Evolutionary conservation across 495 filamentous ascomycete species (phyloP), one percentile per base, ranked within the genome.

Genomic region (Opeltia flavorubescens): DNA sequence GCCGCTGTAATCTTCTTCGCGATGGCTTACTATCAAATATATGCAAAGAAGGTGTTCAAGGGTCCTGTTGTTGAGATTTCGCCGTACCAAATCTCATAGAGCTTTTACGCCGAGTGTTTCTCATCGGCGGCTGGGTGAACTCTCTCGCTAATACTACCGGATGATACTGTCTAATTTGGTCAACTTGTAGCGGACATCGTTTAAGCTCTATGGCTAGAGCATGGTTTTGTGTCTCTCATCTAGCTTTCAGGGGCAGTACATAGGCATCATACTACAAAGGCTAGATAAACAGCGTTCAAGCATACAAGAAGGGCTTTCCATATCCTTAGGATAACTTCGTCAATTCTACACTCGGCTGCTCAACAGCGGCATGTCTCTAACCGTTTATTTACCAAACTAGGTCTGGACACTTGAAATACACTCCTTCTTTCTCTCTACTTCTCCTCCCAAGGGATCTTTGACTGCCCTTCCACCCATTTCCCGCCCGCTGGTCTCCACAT

Each of bases 1-100:
- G 67, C 63, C 3, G 58, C 56, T 11, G 61, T 66, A 20, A 55
- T 72, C 5, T 63, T 72, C 25, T 65, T 65, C 43, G 59, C 66
- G 0, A 42, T 66, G 36, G 40, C 61, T 15, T 66, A 69, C 44
- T 74, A 71, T 43, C 24, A 61, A 8, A 7, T 69, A 8, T 63
- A 65, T 47, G 70, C 62, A 20, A 57, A 59, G 36, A 59, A 59
- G 7, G 57, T 64, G 7, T 74, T 71, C 43, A 59, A 55, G 9
- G 66, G 68, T 1, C 69, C 69, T 11, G 62, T 70, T 3, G 55
- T 65, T 21, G 56, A 68, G 29, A 52, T 49, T 31, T 36, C 50
- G 3, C 50, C 50, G 12, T 49, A 48, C 28, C 46, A 52, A 41
- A n/a, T 52, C 8, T 1, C 31, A 5, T 48, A 40, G 15, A 24